Base-by-base conservation (phyloP, 129 eudicot genomes). In the Flaveria linearis region DNA sequence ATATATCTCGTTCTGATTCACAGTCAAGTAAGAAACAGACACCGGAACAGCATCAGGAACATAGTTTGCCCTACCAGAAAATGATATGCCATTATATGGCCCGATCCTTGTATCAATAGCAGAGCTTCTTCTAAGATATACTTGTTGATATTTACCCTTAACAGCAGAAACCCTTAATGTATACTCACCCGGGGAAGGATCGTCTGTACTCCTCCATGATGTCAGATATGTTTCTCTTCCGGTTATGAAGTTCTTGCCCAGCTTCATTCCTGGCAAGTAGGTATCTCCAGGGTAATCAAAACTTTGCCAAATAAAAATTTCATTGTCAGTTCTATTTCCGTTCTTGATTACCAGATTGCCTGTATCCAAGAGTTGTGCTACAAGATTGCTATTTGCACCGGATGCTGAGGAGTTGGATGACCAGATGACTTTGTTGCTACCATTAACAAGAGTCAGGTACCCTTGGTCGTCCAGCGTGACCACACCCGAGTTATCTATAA, bases 271-370 rank as follows among this genome's bases (percentile, higher is more conserved):
- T 5, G 79, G 9, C 26, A 75, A 2, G 50, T 28, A 25, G 36
- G 79, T 75, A 17, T 75, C 79, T 26, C 81, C 81, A 2, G 74
- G 75, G 70, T 68, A 76, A 72, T 72, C 58, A n/a, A 57, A 75
- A 74, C 79, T 75, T 10, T 51, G 50, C 76, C 76, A 71, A 52
- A 51, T 71, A 7, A 71, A 6, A 52, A 0, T 5, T 14, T 62
- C 68, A 28, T 60, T 1, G 18, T 25, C 13, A 2, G 41, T 23
- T 25, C 11, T 25, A 30, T 47, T 47, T 75, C 39, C 39, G 13
- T 63, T 36, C 47, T 46, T 73, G 4, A 73, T 55, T n/a, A 80
- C 84, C 17, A 80, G 78, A 73, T 80, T 80, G 23, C 84, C 84
- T 0, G 74, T 71, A 66, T 73, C 84, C 26, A 80, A 72, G 17